Base-by-base conservation (phyloP, 495 filamentous ascomycete genomes). In the Talaromyces adpressus region DNA sequence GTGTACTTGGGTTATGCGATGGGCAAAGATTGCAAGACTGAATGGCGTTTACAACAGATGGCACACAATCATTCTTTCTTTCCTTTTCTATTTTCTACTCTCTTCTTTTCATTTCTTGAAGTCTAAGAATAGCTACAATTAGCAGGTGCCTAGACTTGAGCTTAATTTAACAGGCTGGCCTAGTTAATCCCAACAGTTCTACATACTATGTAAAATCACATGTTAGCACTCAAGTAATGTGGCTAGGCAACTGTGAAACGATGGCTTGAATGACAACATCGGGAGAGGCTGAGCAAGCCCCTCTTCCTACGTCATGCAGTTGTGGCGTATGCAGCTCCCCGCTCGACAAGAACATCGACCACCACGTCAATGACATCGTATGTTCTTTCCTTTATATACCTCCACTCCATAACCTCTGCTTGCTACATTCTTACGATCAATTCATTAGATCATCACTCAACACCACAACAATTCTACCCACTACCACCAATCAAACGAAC, bases 301-400 rank as follows among this genome's bases (percentile, higher is more conserved):
- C 45, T 49, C 45, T 49, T 20, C 36, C 52, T 29, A 56, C 52
- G 52, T 56, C 52, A 56, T 56, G 52, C 20, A 56, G 14, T 29
- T 56, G 52, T 56, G 52, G 52, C 52, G 52, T 23, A 56, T 56
- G 52, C 49, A 53, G 49, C 52, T 56, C 27, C 27, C 52, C 52
- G 22, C 52, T 27, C 18, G n/a, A 47, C 41, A 20, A 7, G 41
- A 41, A 41, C 12, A 41, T 0, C 47, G n/a, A 18, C 22, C 25
- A 29, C 52, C 52, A 14, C 7, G 5, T 56, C 27, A 7, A 53
- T 53, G 23, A 53, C 49, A 20, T 53, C 18, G 49, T 25, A 53
- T 8, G 22, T 56, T 56, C 52, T 56, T 29, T 16, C 16, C 27
- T n/a, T 56, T 56, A 56, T 9, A 56, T 27, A 14, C 6, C n/a